Evolutionary conservation across 2,329 filamentous ascomycete species (phyloP).

Genomic region (Pseudocercospora musae): DNA sequence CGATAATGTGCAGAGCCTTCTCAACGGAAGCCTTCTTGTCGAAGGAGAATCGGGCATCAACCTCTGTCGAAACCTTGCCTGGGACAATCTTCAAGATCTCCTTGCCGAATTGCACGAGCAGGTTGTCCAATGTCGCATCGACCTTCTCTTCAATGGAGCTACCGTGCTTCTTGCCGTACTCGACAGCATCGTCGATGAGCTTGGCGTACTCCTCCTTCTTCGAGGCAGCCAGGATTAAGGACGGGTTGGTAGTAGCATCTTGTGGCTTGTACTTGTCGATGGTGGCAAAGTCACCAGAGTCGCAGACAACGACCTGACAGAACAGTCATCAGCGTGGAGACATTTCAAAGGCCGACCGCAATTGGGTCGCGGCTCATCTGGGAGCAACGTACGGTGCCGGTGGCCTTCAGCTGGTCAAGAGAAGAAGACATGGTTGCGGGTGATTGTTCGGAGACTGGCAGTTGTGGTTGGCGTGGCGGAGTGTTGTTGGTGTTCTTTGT

Average conservation of each 20-base stretch:
- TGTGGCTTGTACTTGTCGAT: constrained; percentile 99
- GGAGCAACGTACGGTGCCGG: constrained; percentile 77
- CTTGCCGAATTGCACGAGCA: constrained; percentile 96
- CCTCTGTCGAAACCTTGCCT: constrained; percentile 98
- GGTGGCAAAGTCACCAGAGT: constrained; percentile 81
- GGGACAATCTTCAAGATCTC: constrained; percentile 96
- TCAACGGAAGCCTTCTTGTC: constrained; percentile 86
- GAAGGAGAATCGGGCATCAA: constrained; percentile 94
- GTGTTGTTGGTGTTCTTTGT: constrained; percentile 2
- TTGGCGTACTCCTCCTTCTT: constrained; percentile 53
- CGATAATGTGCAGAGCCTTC: constrained; percentile 96
- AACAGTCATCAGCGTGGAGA: constrained; percentile 18
- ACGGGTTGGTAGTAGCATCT: constrained; percentile 99
- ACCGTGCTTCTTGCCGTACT: constrained; percentile 75
- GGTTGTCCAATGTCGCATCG: constrained; percentile 84
- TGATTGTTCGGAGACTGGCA: background rate
- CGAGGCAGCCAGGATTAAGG: constrained; percentile 93
- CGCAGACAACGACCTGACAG: constrained; percentile 82
- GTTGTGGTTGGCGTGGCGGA: background rate
- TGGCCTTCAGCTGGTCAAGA: constrained; percentile 94
- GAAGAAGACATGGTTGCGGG: constrained; percentile 66
- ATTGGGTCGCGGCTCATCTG: background rate
- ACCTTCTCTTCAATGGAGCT: constrained; percentile 73
- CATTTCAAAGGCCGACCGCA: constrained; percentile 19
- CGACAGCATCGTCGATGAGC: constrained; percentile 47